Percentiles rank a stretch among this genome's conserved stretches.
Evolutionary conservation across 495 filamentous ascomycete species (phyloP).

Genomic region (Eremomyces bilateralis): DNA sequence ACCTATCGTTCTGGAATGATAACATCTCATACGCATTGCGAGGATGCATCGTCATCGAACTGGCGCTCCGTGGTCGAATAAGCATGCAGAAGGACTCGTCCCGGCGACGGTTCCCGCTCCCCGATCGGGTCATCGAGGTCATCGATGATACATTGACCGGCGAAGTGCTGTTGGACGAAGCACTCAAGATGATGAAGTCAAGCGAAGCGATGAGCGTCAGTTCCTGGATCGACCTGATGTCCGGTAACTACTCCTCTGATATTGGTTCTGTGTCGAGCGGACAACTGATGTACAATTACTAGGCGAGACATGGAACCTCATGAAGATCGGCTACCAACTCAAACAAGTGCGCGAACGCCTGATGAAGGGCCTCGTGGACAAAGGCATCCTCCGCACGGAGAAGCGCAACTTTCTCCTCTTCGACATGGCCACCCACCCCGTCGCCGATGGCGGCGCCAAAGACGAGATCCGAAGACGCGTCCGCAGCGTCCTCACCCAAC

Average conservation of each 20-base stretch:
- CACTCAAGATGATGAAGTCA: constrained; percentile 98
- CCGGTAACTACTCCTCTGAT: constrained; percentile 39
- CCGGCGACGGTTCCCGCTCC: constrained; percentile 72
- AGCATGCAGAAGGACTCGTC: constrained; percentile 97
- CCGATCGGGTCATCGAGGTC: constrained; percentile 87
- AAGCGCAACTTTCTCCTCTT: constrained; percentile 98
- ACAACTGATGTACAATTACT: constrained; percentile 1
- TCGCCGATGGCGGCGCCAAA: constrained; percentile 89
- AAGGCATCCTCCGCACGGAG: constrained; percentile 93
- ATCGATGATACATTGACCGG: constrained; percentile 93
- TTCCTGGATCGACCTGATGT: constrained; percentile 97
- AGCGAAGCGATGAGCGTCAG: constrained; percentile 99
- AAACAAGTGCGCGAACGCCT: constrained; percentile 97
- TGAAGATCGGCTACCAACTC: constrained; percentile 99
- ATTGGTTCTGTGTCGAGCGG: not conserved
- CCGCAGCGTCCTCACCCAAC: constrained; percentile 74
- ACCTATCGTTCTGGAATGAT: constrained; percentile 99
- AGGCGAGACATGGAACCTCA: constrained; percentile 99
- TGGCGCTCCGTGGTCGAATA: constrained; percentile 87
- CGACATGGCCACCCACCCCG: constrained; percentile 99
- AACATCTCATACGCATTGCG: constrained; percentile 96
- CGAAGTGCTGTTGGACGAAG: constrained; percentile 93
- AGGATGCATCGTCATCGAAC: constrained; percentile 92
- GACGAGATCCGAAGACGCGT: constrained; percentile 88
- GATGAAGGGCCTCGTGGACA: constrained; percentile 95